Evolutionary conservation across 768 basidiomycete genomes (phyloP).

Genomic region (Inosperma sp.): DNA sequence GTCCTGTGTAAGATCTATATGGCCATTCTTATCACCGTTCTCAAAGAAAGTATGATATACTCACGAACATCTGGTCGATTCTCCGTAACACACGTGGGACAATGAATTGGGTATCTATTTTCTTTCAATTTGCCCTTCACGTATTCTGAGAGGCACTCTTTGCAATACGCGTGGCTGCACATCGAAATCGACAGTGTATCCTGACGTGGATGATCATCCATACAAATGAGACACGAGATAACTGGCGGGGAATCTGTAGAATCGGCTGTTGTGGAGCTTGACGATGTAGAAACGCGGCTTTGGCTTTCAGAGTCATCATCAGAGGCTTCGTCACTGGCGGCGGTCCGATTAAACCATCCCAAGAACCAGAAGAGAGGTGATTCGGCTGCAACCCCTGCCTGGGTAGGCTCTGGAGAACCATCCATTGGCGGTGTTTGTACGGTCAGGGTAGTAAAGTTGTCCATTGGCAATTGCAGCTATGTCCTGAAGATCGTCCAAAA

Average conservation of each 20-base stretch:
- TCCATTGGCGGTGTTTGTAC: neutral
- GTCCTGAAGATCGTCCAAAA: no score
- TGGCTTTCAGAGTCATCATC: no score
- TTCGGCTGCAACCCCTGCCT: neutral
- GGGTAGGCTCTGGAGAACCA: no score
- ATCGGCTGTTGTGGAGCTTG: neutral
- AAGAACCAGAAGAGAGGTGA: conserved; percentile 3
- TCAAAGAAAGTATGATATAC: neutral
- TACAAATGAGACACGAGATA: conserved; percentile 18
- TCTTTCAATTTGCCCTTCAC: conserved; percentile 13
- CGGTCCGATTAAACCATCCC: neutral
- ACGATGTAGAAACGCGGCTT: no score
- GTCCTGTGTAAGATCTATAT: conserved; percentile 14
- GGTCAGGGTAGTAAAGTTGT: neutral
- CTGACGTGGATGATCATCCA: conserved; percentile 8
- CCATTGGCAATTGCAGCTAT: no score
- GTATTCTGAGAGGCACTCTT: conserved; percentile 17
- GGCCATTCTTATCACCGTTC: neutral
- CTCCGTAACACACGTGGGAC: conserved; percentile 16
- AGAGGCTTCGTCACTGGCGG: neutral
- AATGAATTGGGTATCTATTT: conserved; percentile 18
- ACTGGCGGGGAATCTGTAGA: neutral
- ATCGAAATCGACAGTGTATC: conserved; percentile 8
- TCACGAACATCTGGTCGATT: conserved; percentile 10
- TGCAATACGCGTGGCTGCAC: conserved; percentile 21